A percentile compares a stretch with the other conserved stretches of the same genome.
These are phyloP conservation scores for Lactifluus rugatus DNA, from an alignment of 768 basidiomycete genomes.

Conservation along the genomic window DNA sequence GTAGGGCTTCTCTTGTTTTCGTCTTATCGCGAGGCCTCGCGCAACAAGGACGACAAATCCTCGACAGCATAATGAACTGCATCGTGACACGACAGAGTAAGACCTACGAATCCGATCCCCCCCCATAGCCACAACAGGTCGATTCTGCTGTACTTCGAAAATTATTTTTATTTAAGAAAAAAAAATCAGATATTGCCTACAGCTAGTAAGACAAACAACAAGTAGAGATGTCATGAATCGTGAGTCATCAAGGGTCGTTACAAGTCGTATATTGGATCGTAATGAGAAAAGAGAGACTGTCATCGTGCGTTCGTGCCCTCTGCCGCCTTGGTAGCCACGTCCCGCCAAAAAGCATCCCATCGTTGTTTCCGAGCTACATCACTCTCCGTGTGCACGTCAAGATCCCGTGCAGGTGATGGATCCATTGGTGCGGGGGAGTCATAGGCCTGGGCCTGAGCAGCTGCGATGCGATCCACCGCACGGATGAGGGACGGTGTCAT, in stretches of 20 bases:
- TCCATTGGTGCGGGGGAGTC: background rate
- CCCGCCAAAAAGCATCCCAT: conserved; percentile 17
- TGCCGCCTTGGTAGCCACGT: conserved; percentile 11
- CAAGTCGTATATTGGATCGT: conserved; percentile 5
- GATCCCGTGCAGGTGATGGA: background rate
- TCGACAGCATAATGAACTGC: background rate
- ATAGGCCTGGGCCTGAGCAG: conserved; percentile 34
- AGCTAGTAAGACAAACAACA: conserved; percentile 13
- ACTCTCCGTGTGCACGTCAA: background rate
- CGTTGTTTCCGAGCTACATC: conserved; percentile 1
- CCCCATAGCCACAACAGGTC: background rate
- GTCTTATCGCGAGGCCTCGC: background rate
- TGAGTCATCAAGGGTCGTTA: conserved; percentile 8
- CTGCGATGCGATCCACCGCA: conserved; percentile 49
- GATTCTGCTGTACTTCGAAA: background rate
- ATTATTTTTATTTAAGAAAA: background rate
- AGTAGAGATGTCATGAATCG: conserved; percentile 3
- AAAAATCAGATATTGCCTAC: conserved; percentile 4
- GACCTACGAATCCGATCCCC: background rate
- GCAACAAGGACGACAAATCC: background rate
- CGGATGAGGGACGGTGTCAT: conserved; percentile 56
- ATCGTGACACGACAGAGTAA: background rate
- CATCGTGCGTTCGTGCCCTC: conserved; percentile 1
- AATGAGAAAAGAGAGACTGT: background rate
- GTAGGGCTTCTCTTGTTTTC: background rate